These are phyloP conservation scores for Aspergillus kassunensis DNA, from an alignment of 495 filamentous ascomycete genomes.

Conservation along the genomic window DNA sequence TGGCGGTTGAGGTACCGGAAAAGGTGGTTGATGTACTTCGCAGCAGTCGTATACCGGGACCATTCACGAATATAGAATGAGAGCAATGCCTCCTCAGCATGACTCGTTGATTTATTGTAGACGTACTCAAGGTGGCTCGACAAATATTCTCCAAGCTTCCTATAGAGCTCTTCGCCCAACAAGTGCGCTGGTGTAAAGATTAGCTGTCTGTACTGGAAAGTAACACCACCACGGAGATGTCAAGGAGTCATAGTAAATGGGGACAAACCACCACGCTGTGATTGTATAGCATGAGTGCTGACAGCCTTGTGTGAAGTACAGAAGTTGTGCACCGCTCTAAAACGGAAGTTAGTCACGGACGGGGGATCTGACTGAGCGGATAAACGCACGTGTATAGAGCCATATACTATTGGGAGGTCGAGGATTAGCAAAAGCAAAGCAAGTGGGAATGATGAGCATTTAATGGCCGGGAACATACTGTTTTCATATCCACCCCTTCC, in stretches of 20 bases:
- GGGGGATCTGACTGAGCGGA: not conserved
- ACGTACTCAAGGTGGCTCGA: conserved; percentile 67
- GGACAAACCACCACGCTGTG: conserved; percentile 74
- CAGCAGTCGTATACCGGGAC: conserved; percentile 90
- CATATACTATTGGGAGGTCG: conserved; percentile 70
- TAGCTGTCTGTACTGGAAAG: not conserved
- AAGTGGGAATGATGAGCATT: not conserved
- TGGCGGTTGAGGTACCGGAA: conserved; percentile 97
- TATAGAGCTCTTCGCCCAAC: conserved; percentile 94
- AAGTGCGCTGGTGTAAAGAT: conserved; percentile 65
- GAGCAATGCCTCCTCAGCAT: conserved; percentile 86
- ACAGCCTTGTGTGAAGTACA: conserved; percentile 97
- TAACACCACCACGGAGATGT: not conserved
- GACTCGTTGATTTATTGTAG: conserved; percentile 61
- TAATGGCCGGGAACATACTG: conserved; percentile 63
- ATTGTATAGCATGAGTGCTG: conserved; percentile 45
- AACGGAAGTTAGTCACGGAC: conserved; percentile 21
- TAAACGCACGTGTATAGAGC: conserved; percentile 81
- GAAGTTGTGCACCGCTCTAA: conserved; percentile 94
- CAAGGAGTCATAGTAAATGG: not conserved
- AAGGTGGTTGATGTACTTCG: conserved; percentile 94
- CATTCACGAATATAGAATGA: conserved; percentile 97
- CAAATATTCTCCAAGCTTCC: conserved; percentile 80
- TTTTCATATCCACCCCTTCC: conserved; percentile 87
- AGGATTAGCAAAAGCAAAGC: conserved; percentile 6